Evolutionary conservation across 805 yeast species (phyloP).

Genomic region (Pichia insulana): DNA sequence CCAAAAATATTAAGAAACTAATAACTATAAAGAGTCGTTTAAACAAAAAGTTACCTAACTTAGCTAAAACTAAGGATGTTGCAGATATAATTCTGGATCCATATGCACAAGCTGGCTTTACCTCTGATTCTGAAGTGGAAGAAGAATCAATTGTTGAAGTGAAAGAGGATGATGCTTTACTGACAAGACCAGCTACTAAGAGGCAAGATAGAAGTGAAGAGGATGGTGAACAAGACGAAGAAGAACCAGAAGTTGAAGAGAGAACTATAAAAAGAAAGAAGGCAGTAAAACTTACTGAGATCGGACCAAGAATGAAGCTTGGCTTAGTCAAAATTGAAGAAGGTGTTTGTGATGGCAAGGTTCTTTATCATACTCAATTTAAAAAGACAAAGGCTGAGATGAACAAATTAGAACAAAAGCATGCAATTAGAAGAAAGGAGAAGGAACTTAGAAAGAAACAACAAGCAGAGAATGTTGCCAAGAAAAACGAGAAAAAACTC

Average conservation of each 20-base stretch:
- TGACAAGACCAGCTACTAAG: conserved; percentile 19
- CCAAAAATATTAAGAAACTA: conserved; percentile 62
- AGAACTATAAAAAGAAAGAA: conserved; percentile 40
- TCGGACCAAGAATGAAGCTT: conserved; percentile 84
- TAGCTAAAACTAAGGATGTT: conserved; percentile 61
- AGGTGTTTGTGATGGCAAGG: conserved; percentile 82
- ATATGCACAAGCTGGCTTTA: conserved; percentile 56
- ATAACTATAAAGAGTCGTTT: conserved; percentile 51
- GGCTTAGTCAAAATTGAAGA: conserved; percentile 82
- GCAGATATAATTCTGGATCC: conserved; percentile 80
- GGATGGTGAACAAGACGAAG: conserved; percentile 12
- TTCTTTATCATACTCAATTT: conserved; percentile 69
- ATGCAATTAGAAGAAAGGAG: conserved; percentile 49
- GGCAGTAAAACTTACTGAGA: conserved; percentile 85
- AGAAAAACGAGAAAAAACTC: conserved; percentile 63
- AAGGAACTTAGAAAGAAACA: conserved; percentile 66
- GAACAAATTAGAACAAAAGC: conserved; percentile 54
- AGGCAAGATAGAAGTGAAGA: conserved; percentile 6
- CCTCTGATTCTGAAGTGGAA: conserved; percentile 90
- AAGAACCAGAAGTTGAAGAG: conserved; percentile 13
- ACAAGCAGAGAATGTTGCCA: conserved; percentile 71
- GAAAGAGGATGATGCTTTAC: conserved; percentile 18
- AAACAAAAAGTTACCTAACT: conserved; percentile 61
- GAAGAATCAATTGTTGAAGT: conserved; percentile 78
- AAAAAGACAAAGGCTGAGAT: conserved; percentile 56